Percentiles rank a stretch among this genome's conserved stretches.
Evolutionary conservation across 2,329 filamentous ascomycete genomes (phyloP).

Genomic region (Pseudocercospora fijiensis): DNA sequence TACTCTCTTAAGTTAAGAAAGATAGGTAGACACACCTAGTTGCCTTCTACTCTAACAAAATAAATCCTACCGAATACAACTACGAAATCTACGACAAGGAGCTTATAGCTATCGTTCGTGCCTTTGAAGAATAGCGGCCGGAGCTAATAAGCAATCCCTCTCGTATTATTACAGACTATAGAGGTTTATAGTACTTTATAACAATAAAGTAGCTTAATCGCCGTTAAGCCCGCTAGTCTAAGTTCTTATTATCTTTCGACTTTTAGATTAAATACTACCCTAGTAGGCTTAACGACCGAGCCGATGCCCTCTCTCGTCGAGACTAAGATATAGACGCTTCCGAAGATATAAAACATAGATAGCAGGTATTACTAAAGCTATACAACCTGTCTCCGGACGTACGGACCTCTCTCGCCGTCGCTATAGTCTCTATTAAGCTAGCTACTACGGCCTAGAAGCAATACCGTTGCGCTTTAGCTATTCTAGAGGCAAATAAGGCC

Average conservation of each 20-base stretch:
- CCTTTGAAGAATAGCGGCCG: no score
- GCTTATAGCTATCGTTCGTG: no score
- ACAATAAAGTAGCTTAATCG: not conserved
- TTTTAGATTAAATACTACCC: not conserved
- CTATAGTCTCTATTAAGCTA: not conserved
- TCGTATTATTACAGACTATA: not conserved
- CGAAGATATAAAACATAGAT: not conserved
- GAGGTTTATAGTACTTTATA: no score
- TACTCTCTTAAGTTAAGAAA: not conserved
- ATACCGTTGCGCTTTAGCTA: not conserved
- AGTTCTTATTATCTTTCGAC: not conserved
- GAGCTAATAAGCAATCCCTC: not conserved
- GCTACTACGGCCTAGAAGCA: not conserved
- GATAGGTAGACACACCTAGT: not conserved
- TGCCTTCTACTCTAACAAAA: not conserved
- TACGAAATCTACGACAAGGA: no score
- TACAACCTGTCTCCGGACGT: not conserved
- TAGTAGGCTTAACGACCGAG: not conserved
- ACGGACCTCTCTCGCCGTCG: not conserved
- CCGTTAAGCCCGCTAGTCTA: not conserved
- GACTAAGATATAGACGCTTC: not conserved
- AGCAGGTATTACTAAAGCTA: not conserved
- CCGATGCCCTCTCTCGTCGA: not conserved
- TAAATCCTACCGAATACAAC: no score
- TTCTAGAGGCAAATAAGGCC: not conserved